Evolutionary conservation across 1,284 basidiomycete genomes (phyloP), one percentile per base, ranked within the genome.

Genomic region (Puccinia sorghi): DNA sequence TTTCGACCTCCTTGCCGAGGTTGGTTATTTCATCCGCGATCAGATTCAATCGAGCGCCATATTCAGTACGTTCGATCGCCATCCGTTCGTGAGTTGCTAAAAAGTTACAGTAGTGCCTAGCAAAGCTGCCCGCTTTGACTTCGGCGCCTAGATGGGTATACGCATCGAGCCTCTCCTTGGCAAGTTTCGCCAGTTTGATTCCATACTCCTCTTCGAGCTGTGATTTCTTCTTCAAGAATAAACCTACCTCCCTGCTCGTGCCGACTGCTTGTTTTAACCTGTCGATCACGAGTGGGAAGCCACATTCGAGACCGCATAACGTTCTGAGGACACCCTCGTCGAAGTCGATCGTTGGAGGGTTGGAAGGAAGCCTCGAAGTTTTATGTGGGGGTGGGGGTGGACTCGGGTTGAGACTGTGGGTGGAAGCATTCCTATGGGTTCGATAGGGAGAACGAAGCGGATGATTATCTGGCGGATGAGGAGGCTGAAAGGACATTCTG

Each of bases 121-220:
- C 46, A 61, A 77, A 77, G 22, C 52, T 69, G 4, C 74, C 74
- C 27, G 74, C 50, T 37, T 77, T 77, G 20, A 77, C 63, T 70
- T 77, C 74, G 11, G 64, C 66, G 43, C 74, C 74, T 25, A 64
- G 50, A 70, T 77, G 74, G 48, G 54, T 77, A 77, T 77, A 77
- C 57, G 54, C 54, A 20, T 77, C 74, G 20, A 69, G 48, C 46
- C 64, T 77, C 22, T 59, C 54, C 37, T 69, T 77, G 39, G 54
- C 50, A 6, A 77, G 66, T 61, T 69, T 57, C 12, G 64, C 41
- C 5, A 77, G 12, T 50, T 77, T 67, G 52, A 37, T 43, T 9
- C 64, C 74, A 32, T 77, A 77, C 41, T 77, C 74, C 41, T 77
- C 74, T 20, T 77, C 74, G 12, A 77, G 32, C 25, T 67, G 64